Base-by-base conservation (phyloP, 371 early-diverging fungal species). In the Apophysomyces ossiformis region DNA sequence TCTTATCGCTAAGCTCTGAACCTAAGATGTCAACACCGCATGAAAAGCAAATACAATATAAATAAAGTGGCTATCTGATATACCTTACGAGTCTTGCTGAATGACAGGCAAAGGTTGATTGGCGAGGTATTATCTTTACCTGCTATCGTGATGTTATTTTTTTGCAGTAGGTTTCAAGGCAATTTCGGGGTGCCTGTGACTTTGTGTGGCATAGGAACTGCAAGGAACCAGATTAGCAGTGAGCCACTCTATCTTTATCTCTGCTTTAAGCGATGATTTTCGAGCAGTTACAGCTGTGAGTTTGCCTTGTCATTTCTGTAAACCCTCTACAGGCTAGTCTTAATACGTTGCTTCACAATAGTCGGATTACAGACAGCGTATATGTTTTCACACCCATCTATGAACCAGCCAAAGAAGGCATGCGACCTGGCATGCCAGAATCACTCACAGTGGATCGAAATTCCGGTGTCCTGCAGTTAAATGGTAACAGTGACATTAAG, bases 321-420 rank as follows among this genome's bases (percentile, higher is more conserved):
- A 26, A 26, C 1, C 15, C 13, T 54, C 18, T 32, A 47, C 7
- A 15, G 7, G 32, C 26, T 26, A 3, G 32, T 26, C 44, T 18
- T 45, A 35, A 59, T 46, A 8, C 21, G 18, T 45, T 32, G 9
- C 5, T 21, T 26, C 8, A 21, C 54, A 7, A 50, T 11, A 79
- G 79, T n/a, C 70, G 72, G 39, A 68, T 76, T 45, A 74, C 79
- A 6, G 64, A 67, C 32, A 68, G 74, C 35, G 60, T 69, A 12
- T 79, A 79, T 64, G 60, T 67, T 37, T 76, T 79, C 45, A 79
- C 77, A 57, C 80, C 80, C 26, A 57, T 79, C 9, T 72, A 74
- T 56, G 77, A 75, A 63, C 80, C 75, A 21, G 70, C 79, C 13
- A 73, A 73, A 58, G 64, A 45, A 47, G 63, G 58, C 5, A 16